Evolutionary conservation across 2,329 filamentous ascomycete genomes (phyloP), one percentile per base, ranked within the genome.

Genomic region (Penicillium sp.): DNA sequence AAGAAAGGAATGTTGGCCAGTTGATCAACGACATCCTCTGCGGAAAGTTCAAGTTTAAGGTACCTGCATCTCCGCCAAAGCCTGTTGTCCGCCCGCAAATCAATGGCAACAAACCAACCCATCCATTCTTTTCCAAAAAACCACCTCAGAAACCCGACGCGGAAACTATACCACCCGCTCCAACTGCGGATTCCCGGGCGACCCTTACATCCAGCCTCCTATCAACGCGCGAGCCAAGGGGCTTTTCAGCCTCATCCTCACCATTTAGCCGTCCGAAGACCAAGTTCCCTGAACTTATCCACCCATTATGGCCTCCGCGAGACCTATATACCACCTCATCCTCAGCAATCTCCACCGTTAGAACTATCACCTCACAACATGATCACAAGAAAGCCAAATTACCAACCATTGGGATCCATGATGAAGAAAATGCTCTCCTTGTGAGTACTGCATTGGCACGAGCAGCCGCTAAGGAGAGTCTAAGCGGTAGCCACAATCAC

Each of bases 61-160:
- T 6, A 9, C 8, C 9, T 20, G 6, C 18, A 20, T 12, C 14
- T 7, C 20, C 7, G 23, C 43, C 59, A 40, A 47, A 60, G 54
- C 56, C 63, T 59, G 33, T 69, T 60, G 54, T 12, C 2, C 18
- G 20, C 22, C 51, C 54, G 8, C 31, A 44, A 23, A 15, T 22
- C 26, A 59, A 53, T 29, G 25, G 15, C 20, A 62, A 68, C 6
- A 85, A 82, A 63, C 62, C 77, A 1, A 82, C 83, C 0, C 86
- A 92, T 72, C 88, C 89, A 0, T 89, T 92, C 67, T 92, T 92
- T 66, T 67, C 81, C 15, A 83, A 82, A 6, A 89, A 86, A 62
- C 22, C 77, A 6, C 69, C 77, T 7, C 70, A 57, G 26, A 67
- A 65, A 22, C 5, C 54, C 0, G 58, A 62, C 5, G 8, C 25